phyloP scores from a whole-genome alignment of 164 flowering plant species.

The Kalanchoe fedtschenkoi region DNA sequence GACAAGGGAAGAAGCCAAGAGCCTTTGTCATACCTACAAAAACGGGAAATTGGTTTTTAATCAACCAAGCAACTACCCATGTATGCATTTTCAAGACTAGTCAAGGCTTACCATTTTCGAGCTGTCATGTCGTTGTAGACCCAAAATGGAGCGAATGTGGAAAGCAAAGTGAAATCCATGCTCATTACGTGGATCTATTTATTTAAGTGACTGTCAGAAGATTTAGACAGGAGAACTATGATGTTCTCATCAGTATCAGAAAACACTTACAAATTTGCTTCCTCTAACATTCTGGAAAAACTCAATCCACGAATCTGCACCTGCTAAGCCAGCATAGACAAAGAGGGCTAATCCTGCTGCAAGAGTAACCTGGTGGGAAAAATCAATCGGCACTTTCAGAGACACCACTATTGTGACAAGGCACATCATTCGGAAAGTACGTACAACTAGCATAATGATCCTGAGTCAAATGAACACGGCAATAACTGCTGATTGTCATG shows the following conservation, averaged over 20 bases:
- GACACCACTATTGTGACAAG: neutral
- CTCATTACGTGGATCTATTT: slow-evolving; percentile 64
- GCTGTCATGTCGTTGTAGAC: slow-evolving; percentile 91
- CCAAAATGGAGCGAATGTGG: slow-evolving; percentile 91
- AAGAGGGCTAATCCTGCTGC: slow-evolving; percentile 66
- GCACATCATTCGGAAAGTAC: neutral
- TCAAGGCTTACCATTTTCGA: slow-evolving; percentile 59
- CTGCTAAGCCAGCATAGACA: slow-evolving; percentile 52
- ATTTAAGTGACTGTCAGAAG: neutral
- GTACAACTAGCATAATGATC: neutral
- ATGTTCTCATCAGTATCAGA: neutral
- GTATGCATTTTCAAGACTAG: neutral
- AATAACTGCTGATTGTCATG: too few relatives aligned
- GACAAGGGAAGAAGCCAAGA: slow-evolving; percentile 79
- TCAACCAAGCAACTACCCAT: neutral
- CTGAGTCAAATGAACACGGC: too few relatives aligned
- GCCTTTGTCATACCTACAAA: slow-evolving; percentile 59
- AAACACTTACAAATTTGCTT: slow-evolving; percentile 74
- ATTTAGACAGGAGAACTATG: neutral
- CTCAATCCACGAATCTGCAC: slow-evolving; percentile 64
- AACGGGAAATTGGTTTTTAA: neutral
- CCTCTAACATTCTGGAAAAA: slow-evolving; percentile 76
- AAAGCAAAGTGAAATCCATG: slow-evolving; percentile 70
- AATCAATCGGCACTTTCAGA: slow-evolving; percentile 9
- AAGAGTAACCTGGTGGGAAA: slow-evolving; percentile 36